Conservation (phyloP, 2,329 filamentous ascomycete species). For the Colletotrichum lentis region DNA sequence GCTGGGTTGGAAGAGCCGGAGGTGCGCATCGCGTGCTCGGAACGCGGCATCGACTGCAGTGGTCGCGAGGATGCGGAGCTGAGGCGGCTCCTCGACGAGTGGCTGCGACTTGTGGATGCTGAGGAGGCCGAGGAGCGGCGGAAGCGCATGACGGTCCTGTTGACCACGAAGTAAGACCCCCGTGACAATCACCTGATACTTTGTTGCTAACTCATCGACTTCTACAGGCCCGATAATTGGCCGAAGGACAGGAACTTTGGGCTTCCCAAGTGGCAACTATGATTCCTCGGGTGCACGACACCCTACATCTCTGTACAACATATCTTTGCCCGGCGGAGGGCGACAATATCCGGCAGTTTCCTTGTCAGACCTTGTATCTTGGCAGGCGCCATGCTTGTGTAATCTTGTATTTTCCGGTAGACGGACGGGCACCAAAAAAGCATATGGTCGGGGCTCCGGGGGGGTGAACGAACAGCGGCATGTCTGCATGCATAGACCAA, state of each 20-base stretch:
- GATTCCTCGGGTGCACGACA: constrained; percentile 4
- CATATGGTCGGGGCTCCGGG: constrained; percentile 8
- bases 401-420: constrained; percentile 23
- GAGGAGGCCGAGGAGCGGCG: constrained; percentile 50
- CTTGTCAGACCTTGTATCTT: neutral
- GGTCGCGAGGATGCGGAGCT: constrained; percentile 67
- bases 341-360: neutral
- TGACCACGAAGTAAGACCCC: constrained; percentile 52
- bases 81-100: constrained; percentile 54
- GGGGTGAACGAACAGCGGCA: constrained; percentile 3
- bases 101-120: constrained; percentile 57
- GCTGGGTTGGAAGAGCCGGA: constrained; percentile 68
- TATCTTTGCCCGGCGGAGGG: constrained; percentile 7
- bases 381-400: constrained; percentile 21
- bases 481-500: constrained; percentile 17
- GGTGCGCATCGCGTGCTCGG: constrained; percentile 73
- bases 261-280: constrained; percentile 54
- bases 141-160: constrained; percentile 51
- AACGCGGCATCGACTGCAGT: constrained; percentile 69
- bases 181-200: neutral
- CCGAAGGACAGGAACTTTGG: constrained; percentile 52
- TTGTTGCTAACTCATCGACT: constrained; percentile 26
- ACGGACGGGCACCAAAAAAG: constrained; percentile 25
- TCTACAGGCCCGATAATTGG: constrained; percentile 51
- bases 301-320: constrained; percentile 17